A percentile compares a stretch with the other conserved stretches of the same genome.
phyloP scores from a whole-genome alignment of 106 monocot genomes.

The Acorus gramineus region DNA sequence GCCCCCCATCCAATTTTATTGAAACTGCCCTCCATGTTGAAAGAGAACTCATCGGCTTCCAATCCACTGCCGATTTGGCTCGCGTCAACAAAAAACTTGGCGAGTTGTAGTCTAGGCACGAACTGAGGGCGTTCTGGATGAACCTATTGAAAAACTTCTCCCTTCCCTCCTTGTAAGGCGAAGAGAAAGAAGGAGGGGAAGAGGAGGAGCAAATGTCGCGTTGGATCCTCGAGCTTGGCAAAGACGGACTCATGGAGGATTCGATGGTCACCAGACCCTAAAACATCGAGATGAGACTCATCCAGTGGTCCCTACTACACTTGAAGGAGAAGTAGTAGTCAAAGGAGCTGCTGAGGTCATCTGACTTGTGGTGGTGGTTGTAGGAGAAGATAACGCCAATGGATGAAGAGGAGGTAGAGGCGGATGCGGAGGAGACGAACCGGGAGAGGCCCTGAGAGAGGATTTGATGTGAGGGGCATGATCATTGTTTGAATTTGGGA shows the following conservation, averaged over 20 bases:
- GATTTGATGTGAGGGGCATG: too few species aligned
- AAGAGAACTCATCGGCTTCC: constrained; percentile 23
- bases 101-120: constrained; percentile 66
- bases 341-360: constrained; percentile 48
- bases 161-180: constrained; percentile 28
- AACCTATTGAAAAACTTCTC: constrained; percentile 52
- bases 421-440: constrained; percentile 49
- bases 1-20: too few species aligned
- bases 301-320: constrained; percentile 29
- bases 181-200: not conserved
- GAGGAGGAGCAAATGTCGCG: constrained; percentile 3
- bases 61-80: not conserved
- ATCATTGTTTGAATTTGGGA: too few species aligned
- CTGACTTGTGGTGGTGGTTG: constrained; percentile 38
- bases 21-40: constrained; percentile 29
- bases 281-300: constrained; percentile 72
- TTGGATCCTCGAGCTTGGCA: constrained; percentile 4
- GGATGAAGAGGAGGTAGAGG: constrained; percentile 14
- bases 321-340: constrained; percentile 51
- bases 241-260: constrained; percentile 41
- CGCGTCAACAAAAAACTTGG: constrained; percentile 18
- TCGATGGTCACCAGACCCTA: constrained; percentile 34
- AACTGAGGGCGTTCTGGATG: constrained; percentile 66
- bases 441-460: constrained; percentile 49
- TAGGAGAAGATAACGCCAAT: constrained; percentile 22